Base-by-base conservation (phyloP, 169 alveolate genomes). In the Cystoisospora suis region DNA sequence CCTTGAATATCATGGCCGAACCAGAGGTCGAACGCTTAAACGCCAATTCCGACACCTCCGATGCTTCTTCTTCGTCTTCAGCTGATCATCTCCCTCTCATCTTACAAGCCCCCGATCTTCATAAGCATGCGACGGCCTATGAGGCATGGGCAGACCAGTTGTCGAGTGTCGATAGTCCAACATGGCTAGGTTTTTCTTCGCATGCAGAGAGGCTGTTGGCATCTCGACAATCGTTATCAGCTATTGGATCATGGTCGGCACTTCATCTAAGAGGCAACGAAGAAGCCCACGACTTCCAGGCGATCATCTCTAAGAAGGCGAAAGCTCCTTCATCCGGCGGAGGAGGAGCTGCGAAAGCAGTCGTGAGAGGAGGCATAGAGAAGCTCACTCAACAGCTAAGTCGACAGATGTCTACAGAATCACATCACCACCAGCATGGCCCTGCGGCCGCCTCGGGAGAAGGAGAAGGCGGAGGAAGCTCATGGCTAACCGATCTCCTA, bases 141-240 rank as follows among this genome's bases (percentile, higher is more conserved):
- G 44, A 85, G 56, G 75, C 72, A 20, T 92, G 94, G 94, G 90
- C 87, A 0, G 94, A 92, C 61, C 38, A 79, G 23, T 81, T 92
- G 0, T 89, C 87, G 61, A 44, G 45, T 49, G 79, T 75, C 32
- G 94, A 92, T 49, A 81, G 58, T 77, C 94, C 94, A 15, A 83
- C 88, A 0, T 92, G 94, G 94, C 86, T 92, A 9, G 94, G 94
- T 6, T 91, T 91, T 75, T 49, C 83, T 23, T 49, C 94, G 40
- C 91, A 88, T 7, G 91, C 94, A 1, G 92, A 87, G 86, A 72
- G 92, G 69, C 81, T 91, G 89, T 40, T 91, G 32, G 90, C 90
- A 0, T 32, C 92, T 29, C 38, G 89, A 36, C 86, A 81, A 44
- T 81, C 89, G 46, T 86, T 65, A 20, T 29, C 75, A 2, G 61